Conservation (phyloP, 2,329 filamentous ascomycete species). For the Pseudogymnoascus sp. region DNA sequence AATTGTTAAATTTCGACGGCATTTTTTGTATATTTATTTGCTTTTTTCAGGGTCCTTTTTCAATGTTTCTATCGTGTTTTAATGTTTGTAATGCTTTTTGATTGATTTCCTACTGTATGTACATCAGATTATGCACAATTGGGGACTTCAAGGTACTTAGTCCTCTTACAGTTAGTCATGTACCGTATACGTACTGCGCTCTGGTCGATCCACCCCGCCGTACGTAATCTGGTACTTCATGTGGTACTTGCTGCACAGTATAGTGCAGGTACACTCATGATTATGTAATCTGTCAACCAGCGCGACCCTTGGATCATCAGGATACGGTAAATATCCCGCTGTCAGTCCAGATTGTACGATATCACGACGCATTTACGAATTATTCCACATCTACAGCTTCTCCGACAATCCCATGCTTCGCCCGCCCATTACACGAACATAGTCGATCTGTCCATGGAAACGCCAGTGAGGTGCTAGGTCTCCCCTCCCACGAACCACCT, state of each 20-base stretch:
- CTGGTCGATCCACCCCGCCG: conserved; percentile 1
- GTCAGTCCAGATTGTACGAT: not conserved
- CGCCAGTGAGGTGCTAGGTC: not conserved
- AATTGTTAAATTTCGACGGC: not conserved
- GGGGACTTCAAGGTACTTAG: not conserved
- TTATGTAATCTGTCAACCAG: not conserved
- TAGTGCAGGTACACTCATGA: not conserved
- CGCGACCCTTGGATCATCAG: not conserved
- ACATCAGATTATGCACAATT: conserved; percentile 4
- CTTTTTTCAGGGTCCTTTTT: not conserved
- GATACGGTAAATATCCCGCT: not conserved
- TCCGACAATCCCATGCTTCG: not conserved
- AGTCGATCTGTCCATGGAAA: not conserved
- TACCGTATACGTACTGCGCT: not conserved
- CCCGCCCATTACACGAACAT: not conserved
- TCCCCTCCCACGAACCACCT: not conserved
- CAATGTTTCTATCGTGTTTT: not conserved
- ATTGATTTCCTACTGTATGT: not conserved
- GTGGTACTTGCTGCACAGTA: not conserved
- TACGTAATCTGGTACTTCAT: not conserved
- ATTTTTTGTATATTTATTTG: not conserved
- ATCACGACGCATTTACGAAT: not conserved
- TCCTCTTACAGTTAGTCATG: not conserved
- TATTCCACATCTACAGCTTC: too few relatives aligned
- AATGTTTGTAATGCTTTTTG: not conserved